Percentiles rank a stretch among this genome's conserved stretches.
phyloP scores from a whole-genome alignment of 2,329 filamentous ascomycete species.

The Colletotrichum orchidophilum region DNA sequence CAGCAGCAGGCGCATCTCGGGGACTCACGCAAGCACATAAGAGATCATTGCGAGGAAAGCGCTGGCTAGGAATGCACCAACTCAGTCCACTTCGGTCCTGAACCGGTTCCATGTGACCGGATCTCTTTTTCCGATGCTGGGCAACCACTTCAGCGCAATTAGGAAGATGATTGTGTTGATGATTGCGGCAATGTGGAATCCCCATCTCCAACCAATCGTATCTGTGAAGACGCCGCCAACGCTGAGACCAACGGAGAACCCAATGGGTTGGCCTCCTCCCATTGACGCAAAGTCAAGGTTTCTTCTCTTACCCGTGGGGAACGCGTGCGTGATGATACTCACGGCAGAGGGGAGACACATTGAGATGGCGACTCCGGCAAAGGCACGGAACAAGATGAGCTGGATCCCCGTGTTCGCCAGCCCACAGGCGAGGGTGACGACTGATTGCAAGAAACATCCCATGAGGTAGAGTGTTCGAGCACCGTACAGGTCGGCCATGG shows the following conservation, averaged over 20 bases:
- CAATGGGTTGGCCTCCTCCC: conserved; percentile 32
- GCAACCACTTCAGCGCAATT: conserved; percentile 50
- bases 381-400: conserved; percentile 30
- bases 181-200: conserved; percentile 30
- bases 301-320: conserved; percentile 16
- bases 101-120: conserved; percentile 28
- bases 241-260: conserved; percentile 29
- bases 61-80: conserved; percentile 25
- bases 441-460: conserved; percentile 28
- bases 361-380: conserved; percentile 31
- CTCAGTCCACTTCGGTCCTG: conserved; percentile 30
- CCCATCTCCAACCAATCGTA: conserved; percentile 30
- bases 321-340: conserved; percentile 30
- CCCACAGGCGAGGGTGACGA: conserved; percentile 29
- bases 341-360: conserved; percentile 32
- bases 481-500: conserved; percentile 30
- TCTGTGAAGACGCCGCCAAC: conserved; percentile 31
- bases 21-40: conserved; percentile 38
- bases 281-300: conserved; percentile 46
- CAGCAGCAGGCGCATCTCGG: conserved; percentile 40
- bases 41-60: conserved; percentile 21
- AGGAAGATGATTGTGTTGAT: conserved; percentile 51
- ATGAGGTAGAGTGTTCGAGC: conserved; percentile 27
- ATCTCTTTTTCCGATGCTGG: conserved; percentile 56
- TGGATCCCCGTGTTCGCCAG: conserved; percentile 22